These are phyloP conservation scores for Schizosaccharomyces cryophilus DNA, from an alignment of 805 yeast species.

Conservation along the genomic window DNA sequence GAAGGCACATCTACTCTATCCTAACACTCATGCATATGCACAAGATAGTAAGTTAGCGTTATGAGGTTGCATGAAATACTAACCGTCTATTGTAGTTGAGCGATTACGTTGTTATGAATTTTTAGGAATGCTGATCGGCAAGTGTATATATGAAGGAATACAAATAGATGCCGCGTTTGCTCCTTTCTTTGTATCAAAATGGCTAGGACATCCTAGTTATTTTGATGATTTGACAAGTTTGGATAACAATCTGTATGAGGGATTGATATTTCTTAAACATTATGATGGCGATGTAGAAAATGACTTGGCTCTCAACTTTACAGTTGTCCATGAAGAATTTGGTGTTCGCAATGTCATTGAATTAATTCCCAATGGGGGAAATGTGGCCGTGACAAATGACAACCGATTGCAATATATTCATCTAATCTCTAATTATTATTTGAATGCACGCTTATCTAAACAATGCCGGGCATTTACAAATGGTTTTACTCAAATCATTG, in stretches of 20 bases:
- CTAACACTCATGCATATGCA: slow-evolving; percentile 25
- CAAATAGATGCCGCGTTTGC: slow-evolving; percentile 67
- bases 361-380: slow-evolving; percentile 35
- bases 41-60: neutral
- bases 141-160: slow-evolving; percentile 64
- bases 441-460: slow-evolving; percentile 34
- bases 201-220: slow-evolving; percentile 20
- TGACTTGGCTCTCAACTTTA: slow-evolving; percentile 39
- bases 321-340: slow-evolving; percentile 15
- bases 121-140: slow-evolving; percentile 66
- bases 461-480: slow-evolving; percentile 39
- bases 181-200: slow-evolving; percentile 53
- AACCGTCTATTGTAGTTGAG: slow-evolving; percentile 9
- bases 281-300: slow-evolving; percentile 30
- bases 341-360: slow-evolving; percentile 22
- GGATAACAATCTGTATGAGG: slow-evolving; percentile 42
- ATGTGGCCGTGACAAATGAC: slow-evolving; percentile 27
- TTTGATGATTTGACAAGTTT: slow-evolving; percentile 56
- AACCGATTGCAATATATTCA: slow-evolving; percentile 56
- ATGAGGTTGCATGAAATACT: neutral
- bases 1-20: slow-evolving; percentile 40
- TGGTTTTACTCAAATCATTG: slow-evolving; percentile 47
- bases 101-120: slow-evolving; percentile 24
- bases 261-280: slow-evolving; percentile 34
- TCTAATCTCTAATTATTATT: slow-evolving; percentile 51